Conservation (phyloP, 2,329 filamentous ascomycete species). For the Beauveria sp. region DNA sequence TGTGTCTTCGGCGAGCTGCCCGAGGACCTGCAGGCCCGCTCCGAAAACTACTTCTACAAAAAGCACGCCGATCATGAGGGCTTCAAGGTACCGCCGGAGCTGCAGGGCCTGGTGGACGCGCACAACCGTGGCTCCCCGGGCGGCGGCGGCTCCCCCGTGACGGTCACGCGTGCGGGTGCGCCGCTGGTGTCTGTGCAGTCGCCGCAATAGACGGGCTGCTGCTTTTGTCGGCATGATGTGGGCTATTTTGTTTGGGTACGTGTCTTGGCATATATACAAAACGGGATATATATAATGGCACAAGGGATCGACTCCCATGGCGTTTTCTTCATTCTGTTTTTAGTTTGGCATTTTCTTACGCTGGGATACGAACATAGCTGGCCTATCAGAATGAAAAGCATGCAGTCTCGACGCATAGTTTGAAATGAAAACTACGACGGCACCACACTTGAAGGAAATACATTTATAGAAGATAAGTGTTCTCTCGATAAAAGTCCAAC, state of each 20-base stretch:
- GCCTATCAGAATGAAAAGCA: conserved; percentile 3
- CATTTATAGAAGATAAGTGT: too few relatives aligned
- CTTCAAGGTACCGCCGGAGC: conserved; percentile 59
- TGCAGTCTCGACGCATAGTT: not conserved
- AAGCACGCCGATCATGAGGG: conserved; percentile 82
- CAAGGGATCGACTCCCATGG: conserved; percentile 18
- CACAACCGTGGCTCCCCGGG: conserved; percentile 40
- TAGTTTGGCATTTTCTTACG: not conserved
- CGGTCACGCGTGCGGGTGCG: conserved; percentile 15
- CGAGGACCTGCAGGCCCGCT: conserved; percentile 62
- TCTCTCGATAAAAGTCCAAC: too few relatives aligned
- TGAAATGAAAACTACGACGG: not conserved
- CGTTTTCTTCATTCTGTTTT: conserved; percentile 11
- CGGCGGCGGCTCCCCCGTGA: conserved; percentile 14
- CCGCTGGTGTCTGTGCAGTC: conserved; percentile 8
- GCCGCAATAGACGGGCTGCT: not conserved
- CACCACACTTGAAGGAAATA: not conserved
- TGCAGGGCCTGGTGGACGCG: conserved; percentile 50
- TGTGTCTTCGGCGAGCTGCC: conserved; percentile 69
- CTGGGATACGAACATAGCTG: not conserved
- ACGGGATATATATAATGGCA: conserved; percentile 14
- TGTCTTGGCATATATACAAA: conserved; percentile 2
- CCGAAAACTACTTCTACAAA: conserved; percentile 75
- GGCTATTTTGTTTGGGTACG: conserved; percentile 13
- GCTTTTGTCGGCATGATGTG: not conserved